These are phyloP conservation scores for Suillus placidus DNA, from an alignment of 768 basidiomycete genomes.

Conservation along the genomic window DNA sequence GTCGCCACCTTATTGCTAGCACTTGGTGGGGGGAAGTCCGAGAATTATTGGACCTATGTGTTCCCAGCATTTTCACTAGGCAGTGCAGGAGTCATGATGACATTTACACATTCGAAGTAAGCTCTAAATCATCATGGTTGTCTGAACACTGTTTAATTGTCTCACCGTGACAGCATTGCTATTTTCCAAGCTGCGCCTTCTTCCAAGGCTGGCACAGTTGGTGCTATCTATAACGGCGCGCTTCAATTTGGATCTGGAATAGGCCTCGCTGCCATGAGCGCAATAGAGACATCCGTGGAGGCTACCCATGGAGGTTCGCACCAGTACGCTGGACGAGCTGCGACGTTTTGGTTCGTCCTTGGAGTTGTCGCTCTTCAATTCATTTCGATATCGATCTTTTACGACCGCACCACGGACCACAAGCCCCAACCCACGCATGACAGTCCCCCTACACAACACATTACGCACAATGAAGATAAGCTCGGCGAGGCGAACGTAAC, in stretches of 20 bases:
- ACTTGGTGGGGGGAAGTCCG: conserved; percentile 41
- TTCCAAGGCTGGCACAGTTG: conserved; percentile 52
- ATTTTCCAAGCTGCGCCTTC: conserved; percentile 51
- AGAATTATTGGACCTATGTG: conserved; percentile 48
- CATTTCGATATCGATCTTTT: conserved; percentile 38
- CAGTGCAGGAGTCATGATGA: conserved; percentile 46
- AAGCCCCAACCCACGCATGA: conserved; percentile 2
- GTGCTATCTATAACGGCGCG: conserved; percentile 59
- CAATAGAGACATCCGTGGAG: conserved; percentile 52
- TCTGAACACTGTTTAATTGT: conserved; percentile 4
- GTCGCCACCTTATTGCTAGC: conserved; percentile 45
- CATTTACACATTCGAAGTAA: conserved; percentile 52
- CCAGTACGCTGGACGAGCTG: conserved; percentile 44
- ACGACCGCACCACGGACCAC: conserved; percentile 24
- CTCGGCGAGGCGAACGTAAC: no score
- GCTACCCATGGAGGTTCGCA: conserved; percentile 31
- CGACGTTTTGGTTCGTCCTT: conserved; percentile 47
- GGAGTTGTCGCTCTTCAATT: conserved; percentile 39
- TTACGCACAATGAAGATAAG: no score
- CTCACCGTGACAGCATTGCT: conserved; percentile 42
- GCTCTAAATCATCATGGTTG: conserved; percentile 17
- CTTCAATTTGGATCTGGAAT: conserved; percentile 56
- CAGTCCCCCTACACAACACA: background rate
- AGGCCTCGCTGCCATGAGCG: conserved; percentile 50
- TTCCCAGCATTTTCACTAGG: conserved; percentile 56